These are phyloP conservation scores for Liriodendron chinense DNA, from an alignment of 164 flowering plant species.

Conservation along the genomic window DNA sequence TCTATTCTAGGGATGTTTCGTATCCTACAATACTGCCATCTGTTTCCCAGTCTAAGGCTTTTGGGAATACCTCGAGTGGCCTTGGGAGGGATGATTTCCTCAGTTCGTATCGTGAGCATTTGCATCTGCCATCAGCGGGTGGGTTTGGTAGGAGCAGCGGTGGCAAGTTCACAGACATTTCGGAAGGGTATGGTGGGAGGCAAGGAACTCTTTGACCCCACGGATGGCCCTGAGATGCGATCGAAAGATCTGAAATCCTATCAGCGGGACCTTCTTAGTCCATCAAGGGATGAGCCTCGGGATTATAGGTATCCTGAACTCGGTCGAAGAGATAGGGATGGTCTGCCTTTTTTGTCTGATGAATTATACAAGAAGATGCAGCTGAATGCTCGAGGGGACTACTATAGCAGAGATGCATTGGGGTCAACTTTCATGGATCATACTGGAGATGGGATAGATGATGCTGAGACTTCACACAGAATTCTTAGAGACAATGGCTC, in stretches of 20 bases:
- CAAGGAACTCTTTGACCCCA: slow-evolving; percentile 4
- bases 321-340: slow-evolving; percentile 24
- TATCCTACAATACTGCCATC: slow-evolving; percentile 17
- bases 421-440: slow-evolving; percentile 21
- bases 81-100: slow-evolving; percentile 19
- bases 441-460: slow-evolving; percentile 15
- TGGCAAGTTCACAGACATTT: slow-evolving; percentile 8
- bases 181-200: slow-evolving; percentile 7
- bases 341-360: slow-evolving; percentile 13
- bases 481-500: slow-evolving; percentile 10
- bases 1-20: slow-evolving; percentile 22
- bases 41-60: slow-evolving; percentile 17
- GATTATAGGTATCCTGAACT: slow-evolving; percentile 22
- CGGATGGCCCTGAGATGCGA: slow-evolving; percentile 9
- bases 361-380: slow-evolving; percentile 17
- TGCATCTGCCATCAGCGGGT: slow-evolving; percentile 3
- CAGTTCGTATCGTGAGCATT: slow-evolving; percentile 7
- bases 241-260: slow-evolving; percentile 12
- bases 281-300: slow-evolving; percentile 10
- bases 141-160: slow-evolving; percentile 15
- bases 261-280: slow-evolving; percentile 12
- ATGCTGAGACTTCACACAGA: slow-evolving; percentile 15
- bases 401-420: slow-evolving; percentile 18
- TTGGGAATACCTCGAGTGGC: slow-evolving; percentile 19
- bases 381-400: slow-evolving; percentile 18